phyloP scores from a whole-genome alignment of 2,329 filamentous ascomycete species.

The Didymella sp. region DNA sequence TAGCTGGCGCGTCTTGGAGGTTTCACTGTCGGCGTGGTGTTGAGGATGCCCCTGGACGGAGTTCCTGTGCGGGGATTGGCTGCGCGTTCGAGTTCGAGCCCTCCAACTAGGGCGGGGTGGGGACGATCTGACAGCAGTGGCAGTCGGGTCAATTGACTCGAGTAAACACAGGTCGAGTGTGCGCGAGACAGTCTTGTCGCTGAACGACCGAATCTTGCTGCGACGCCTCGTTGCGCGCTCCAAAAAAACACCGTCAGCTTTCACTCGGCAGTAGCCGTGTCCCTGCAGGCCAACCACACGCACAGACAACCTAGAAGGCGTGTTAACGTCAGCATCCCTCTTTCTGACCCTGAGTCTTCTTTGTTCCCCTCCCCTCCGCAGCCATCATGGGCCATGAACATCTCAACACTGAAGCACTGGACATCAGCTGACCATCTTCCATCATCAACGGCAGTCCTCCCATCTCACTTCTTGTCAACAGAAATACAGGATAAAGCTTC shows the following conservation, averaged over 20 bases:
- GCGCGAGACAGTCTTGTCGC: neutral
- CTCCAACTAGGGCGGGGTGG: no score
- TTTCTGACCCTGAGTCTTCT: neutral
- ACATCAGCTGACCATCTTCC: neutral
- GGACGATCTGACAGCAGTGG: conserved; percentile 3
- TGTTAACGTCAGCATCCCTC: conserved; percentile 4
- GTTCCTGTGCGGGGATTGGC: conserved; percentile 14
- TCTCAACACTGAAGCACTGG: neutral
- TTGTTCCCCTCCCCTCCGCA: neutral
- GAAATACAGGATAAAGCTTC: neutral
- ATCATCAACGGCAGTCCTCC: neutral
- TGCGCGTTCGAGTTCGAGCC: neutral
- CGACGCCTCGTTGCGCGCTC: neutral
- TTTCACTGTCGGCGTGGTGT: conserved; percentile 4
- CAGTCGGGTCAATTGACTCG: conserved; percentile 5
- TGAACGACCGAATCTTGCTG: conserved; percentile 3
- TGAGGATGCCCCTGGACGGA: conserved; percentile 12
- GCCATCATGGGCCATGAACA: neutral
- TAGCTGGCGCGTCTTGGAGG: conserved; percentile 1
- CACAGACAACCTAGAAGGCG: conserved; percentile 1
- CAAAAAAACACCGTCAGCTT: neutral
- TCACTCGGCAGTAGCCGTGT: conserved; percentile 7
- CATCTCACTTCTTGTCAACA: neutral
- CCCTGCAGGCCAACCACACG: conserved; percentile 7
- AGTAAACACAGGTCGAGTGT: neutral